Evolutionary conservation across 495 filamentous ascomycete genomes (phyloP), one percentile per base, ranked within the genome.

Genomic region (Annulohypoxylon nitens): DNA sequence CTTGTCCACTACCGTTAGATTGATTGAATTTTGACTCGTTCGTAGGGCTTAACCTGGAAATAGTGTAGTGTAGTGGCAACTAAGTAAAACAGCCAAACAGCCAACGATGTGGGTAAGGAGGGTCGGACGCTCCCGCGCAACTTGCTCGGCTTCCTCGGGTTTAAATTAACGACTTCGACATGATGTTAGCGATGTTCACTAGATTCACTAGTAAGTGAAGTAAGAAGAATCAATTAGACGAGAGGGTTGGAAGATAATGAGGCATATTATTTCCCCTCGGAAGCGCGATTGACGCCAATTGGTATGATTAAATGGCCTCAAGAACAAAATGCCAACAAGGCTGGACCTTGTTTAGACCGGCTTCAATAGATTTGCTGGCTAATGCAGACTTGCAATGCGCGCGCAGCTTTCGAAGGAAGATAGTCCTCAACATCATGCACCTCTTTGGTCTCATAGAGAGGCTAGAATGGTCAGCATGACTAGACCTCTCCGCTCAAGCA

Each of bases 31-130:
- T 36, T 33, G 53, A 30, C 33, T 57, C 53, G 58, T 47, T 25
- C 43, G 8, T 63, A 63, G 60, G 60, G 60, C 60, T 63, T 63
- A 63, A 43, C 39, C 12, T 43, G 12, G 39, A n/a, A 20, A 60
- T 43, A 43, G 57, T 48, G 12, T 47, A 12, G 48, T 36, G 25
- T 45, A 55, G 23, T 58, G 6, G 48, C 18, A 50, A n/a, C 41
- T 4, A 45, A 45, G 47, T 47, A 58, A 58, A 23, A 39, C 16
- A 23, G 30, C 54, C 11, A 4, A 30, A 16, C 18, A 33, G 10
- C 50, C 39, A 14, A 26, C 12, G 7, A 26, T 60, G 57, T 51
- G 60, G 59, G 45, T 20, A 50, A 43, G 39, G 39, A 43, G 39
- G 45, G 23, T 20, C 41, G 43, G 37, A 45, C 43, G 36, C 18